Conservation (phyloP, 2,329 filamentous ascomycete genomes). For the Rhinocladiella mackenziei region DNA sequence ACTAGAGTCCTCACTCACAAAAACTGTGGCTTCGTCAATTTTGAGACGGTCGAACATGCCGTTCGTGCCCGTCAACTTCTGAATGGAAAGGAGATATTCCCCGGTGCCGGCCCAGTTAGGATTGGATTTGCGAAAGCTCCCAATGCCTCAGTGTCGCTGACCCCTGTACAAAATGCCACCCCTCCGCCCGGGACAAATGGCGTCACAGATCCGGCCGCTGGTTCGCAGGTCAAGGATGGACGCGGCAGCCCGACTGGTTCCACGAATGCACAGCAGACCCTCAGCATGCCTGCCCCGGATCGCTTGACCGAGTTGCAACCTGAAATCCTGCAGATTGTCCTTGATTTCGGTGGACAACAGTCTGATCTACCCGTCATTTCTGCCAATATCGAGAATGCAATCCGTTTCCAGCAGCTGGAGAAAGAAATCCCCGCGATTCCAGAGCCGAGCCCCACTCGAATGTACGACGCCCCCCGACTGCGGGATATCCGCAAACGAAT, state of each 20-base stretch:
- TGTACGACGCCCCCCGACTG: conserved; percentile 90
- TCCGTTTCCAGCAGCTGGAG: conserved; percentile 67
- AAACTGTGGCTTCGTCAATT: conserved; percentile 98
- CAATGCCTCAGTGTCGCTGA: conserved; percentile 71
- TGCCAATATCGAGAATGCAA: conserved; percentile 68
- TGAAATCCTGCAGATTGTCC: conserved; percentile 81
- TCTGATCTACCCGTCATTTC: conserved; percentile 73
- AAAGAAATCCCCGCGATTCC: conserved; percentile 84
- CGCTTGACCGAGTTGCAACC: conserved; percentile 71
- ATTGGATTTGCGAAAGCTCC: conserved; percentile 98
- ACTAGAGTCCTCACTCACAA: conserved; percentile 94
- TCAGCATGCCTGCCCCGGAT: conserved; percentile 41
- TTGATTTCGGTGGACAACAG: conserved; percentile 78
- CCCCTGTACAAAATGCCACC: conserved; percentile 82
- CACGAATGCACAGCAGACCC: conserved; percentile 21
- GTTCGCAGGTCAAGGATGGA: conserved; percentile 31
- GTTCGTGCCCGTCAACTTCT: conserved; percentile 80
- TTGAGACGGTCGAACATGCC: conserved; percentile 84
- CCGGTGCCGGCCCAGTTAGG: conserved; percentile 85
- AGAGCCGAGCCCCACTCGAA: conserved; percentile 80
- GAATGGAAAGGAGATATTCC: conserved; percentile 98
- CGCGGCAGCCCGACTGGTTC: conserved; percentile 31
- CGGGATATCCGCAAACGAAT: conserved; percentile 96
- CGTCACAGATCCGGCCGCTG: conserved; percentile 18
- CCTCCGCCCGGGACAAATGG: conserved; percentile 70